Evolutionary conservation across 768 basidiomycete species (phyloP).

Genomic region (Suillus spraguei): DNA sequence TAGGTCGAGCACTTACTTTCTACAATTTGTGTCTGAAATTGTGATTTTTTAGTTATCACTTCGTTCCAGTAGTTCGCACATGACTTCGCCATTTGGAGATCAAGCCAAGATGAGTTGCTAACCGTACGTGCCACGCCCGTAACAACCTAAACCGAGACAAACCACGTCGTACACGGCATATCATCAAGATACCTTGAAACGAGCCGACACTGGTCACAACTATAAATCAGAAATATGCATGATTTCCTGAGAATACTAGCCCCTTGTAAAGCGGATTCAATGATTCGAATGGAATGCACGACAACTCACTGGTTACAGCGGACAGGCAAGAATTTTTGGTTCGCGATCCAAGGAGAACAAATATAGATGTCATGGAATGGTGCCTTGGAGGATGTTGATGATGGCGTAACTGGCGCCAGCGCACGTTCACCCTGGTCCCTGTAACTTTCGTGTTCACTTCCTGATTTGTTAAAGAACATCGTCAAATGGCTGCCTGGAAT

Average conservation of each 20-base stretch:
- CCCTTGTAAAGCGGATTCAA: not conserved
- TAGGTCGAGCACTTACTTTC: not conserved
- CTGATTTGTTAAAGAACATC: not conserved
- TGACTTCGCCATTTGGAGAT: not conserved
- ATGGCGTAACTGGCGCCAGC: no score
- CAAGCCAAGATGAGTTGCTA: not conserved
- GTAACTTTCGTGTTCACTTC: not conserved
- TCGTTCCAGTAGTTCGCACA: not conserved
- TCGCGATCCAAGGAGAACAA: not conserved
- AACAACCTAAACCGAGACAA: not conserved
- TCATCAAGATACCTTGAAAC: not conserved
- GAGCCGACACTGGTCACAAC: not conserved
- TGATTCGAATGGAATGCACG: not conserved
- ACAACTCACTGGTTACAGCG: not conserved
- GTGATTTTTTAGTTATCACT: not conserved
- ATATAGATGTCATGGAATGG: not conserved
- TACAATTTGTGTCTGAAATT: not conserved
- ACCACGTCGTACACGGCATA: not conserved
- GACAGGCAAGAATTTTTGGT: not conserved
- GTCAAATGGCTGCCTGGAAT: not conserved
- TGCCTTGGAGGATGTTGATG: not conserved
- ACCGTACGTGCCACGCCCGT: not conserved
- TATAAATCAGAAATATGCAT: not conserved
- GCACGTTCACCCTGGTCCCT: not conserved
- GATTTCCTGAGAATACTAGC: not conserved